Percentiles rank a stretch among this genome's conserved stretches.
phyloP scores from a whole-genome alignment of 192 early-diverging fungal species.

The Coemansia sp. region DNA sequence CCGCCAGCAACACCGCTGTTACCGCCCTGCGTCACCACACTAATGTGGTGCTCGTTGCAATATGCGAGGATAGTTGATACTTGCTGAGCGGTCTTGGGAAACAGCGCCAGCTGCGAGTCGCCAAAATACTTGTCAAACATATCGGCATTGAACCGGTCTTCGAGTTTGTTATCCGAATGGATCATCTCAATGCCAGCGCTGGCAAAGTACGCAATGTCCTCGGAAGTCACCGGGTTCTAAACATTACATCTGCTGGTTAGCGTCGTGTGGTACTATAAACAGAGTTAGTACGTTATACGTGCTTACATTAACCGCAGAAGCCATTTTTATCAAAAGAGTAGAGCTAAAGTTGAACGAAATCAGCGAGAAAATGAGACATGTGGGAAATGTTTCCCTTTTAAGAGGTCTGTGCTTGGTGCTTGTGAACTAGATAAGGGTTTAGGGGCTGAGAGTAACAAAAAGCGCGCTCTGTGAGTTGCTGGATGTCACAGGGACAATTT shows the following conservation, averaged over 20 bases:
- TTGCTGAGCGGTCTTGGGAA: slow-evolving; percentile 80
- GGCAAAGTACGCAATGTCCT: slow-evolving; percentile 36
- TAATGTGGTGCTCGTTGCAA: slow-evolving; percentile 78
- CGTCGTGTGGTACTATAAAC: neutral
- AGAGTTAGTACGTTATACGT: neutral
- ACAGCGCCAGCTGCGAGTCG: slow-evolving; percentile 70
- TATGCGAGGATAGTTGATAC: slow-evolving; percentile 82
- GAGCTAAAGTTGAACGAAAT: neutral
- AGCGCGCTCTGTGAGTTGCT: neutral
- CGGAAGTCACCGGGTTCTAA: slow-evolving; percentile 18
- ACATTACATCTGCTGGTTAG: neutral
- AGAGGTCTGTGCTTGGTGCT: neutral
- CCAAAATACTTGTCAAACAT: slow-evolving; percentile 93
- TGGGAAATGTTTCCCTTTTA: neutral
- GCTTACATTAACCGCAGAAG: neutral
- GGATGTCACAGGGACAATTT: neutral
- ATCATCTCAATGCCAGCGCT: slow-evolving; percentile 19
- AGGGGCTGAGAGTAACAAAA: neutral
- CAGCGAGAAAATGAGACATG: neutral
- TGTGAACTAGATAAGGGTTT: neutral
- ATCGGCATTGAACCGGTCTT: slow-evolving; percentile 62
- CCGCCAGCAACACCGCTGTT: slow-evolving; percentile 97
- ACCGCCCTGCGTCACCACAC: slow-evolving; percentile 95
- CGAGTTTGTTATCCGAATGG: slow-evolving; percentile 17
- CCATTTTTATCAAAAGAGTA: neutral